A percentile compares a stretch with the other conserved stretches of the same genome.
Conservation (phyloP, 257 asterid species). For the Fraxinus anomala region DNA sequence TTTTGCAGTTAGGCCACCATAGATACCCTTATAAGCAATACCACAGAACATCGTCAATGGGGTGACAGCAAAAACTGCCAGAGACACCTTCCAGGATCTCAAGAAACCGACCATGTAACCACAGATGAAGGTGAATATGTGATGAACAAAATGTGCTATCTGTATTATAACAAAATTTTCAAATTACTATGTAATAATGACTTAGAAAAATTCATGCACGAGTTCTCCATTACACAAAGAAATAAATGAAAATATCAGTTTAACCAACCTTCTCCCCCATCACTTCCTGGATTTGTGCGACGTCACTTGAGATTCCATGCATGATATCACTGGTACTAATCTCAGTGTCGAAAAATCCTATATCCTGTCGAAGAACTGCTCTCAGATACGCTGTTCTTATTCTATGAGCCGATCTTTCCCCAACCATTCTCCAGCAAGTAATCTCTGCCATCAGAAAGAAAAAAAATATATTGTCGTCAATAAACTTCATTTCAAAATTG, state of each 20-base stretch:
- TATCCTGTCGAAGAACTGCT: conserved; percentile 75
- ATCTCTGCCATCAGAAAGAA: conserved; percentile 51
- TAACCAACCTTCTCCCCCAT: conserved; percentile 80
- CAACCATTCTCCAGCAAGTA: conserved; percentile 82
- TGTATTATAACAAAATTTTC: conserved; percentile 32
- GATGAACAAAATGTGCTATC: conserved; percentile 90
- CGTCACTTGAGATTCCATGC: conserved; percentile 94
- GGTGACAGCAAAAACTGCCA: conserved; percentile 80
- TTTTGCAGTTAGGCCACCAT: conserved; percentile 73
- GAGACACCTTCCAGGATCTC: conserved; percentile 66
- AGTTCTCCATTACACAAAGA: neutral
- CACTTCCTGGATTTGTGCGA: conserved; percentile 88
- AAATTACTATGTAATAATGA: neutral
- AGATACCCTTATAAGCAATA: conserved; percentile 74
- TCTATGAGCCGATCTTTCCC: conserved; percentile 78
- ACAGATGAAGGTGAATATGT: conserved; percentile 71
- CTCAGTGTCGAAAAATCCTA: conserved; percentile 74
- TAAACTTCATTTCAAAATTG: neutral
- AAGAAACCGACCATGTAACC: conserved; percentile 73
- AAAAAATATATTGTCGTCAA: neutral
- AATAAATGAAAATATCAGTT: neutral
- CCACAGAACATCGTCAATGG: conserved; percentile 88
- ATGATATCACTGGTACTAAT: conserved; percentile 72
- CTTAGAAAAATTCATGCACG: neutral
- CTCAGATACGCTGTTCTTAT: conserved; percentile 74